Evolutionary conservation across 2,329 filamentous ascomycete species (phyloP).

Genomic region (Ophiostoma ips): DNA sequence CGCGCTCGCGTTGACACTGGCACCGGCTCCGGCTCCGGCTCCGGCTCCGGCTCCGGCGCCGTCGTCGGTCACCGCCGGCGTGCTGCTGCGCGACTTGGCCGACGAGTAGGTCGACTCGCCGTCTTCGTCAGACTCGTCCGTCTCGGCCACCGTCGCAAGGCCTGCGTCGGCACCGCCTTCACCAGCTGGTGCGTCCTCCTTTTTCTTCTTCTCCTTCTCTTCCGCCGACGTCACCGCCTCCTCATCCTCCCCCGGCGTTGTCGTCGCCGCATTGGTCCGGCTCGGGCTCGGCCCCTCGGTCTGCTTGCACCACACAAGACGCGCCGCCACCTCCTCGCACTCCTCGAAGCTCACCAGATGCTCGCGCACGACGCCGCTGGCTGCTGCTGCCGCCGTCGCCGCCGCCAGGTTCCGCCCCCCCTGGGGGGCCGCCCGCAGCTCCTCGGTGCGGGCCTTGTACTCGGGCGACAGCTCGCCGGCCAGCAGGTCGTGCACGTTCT

Average conservation of each 20-base stretch:
- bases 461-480: slow-evolving; percentile 22
- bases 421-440: slow-evolving; percentile 14
- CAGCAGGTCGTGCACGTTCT: slow-evolving; percentile 53
- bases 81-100: slow-evolving; percentile 8
- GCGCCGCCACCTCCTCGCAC: slow-evolving; percentile 63
- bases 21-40: not conserved
- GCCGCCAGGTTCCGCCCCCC: slow-evolving; percentile 7
- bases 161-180: slow-evolving; percentile 17
- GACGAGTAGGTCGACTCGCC: not conserved
- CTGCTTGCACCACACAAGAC: slow-evolving; percentile 63
- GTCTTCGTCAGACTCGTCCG: slow-evolving; percentile 33
- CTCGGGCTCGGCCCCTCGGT: slow-evolving; percentile 15
- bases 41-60: too few species aligned
- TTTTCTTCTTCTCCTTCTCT: not conserved
- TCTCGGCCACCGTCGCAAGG: slow-evolving; percentile 41
- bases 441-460: slow-evolving; percentile 13
- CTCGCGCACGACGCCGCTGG: not conserved
- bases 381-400: not conserved
- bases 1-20: not conserved
- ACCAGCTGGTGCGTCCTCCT: slow-evolving; percentile 5
- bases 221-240: not conserved
- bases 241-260: not conserved
- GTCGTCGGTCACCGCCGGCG: slow-evolving; percentile 14
- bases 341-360: slow-evolving; percentile 53
- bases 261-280: slow-evolving; percentile 11